A percentile compares a stretch with the other conserved stretches of the same genome.
Conservation (phyloP, 768 basidiomycete species). For the Lentinula aciculospora region DNA sequence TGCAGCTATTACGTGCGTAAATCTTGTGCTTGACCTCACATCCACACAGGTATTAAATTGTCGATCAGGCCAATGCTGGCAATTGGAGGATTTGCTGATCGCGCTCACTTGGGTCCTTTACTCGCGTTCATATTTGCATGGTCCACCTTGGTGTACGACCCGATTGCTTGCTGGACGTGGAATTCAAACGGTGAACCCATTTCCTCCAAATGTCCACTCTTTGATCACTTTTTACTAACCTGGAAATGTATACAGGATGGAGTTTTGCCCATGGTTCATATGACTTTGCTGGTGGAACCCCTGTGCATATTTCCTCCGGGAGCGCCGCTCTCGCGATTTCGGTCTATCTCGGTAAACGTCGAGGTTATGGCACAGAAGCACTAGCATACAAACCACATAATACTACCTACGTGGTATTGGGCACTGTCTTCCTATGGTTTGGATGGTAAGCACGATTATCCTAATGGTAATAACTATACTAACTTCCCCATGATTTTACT, state of each 20-base stretch:
- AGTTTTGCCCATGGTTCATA: constrained; percentile 74
- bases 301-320: constrained; percentile 94
- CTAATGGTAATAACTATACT: not conserved
- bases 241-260: constrained; percentile 37
- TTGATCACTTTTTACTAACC: not conserved
- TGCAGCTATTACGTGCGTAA: constrained; percentile 74
- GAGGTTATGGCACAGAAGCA: constrained; percentile 86
- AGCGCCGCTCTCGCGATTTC: constrained; percentile 89
- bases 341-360: constrained; percentile 84
- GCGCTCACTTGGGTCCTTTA: constrained; percentile 76
- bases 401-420: constrained; percentile 85
- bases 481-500: not conserved
- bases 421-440: constrained; percentile 91
- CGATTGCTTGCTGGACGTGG: constrained; percentile 97
- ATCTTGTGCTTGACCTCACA: constrained; percentile 9
- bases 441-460: constrained; percentile 48
- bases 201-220: constrained; percentile 21
- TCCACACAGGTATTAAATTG: constrained; percentile 15
- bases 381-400: constrained; percentile 94
- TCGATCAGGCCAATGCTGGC: constrained; percentile 71
- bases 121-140: constrained; percentile 89
- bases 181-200: constrained; percentile 54
- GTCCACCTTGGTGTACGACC: constrained; percentile 88
- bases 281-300: constrained; percentile 93
- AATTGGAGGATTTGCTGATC: constrained; percentile 89